A percentile compares a stretch with the other conserved stretches of the same genome.
phyloP scores from a whole-genome alignment of 176 grass and related monocot species.

The Bolboschoenus planiculmis region DNA sequence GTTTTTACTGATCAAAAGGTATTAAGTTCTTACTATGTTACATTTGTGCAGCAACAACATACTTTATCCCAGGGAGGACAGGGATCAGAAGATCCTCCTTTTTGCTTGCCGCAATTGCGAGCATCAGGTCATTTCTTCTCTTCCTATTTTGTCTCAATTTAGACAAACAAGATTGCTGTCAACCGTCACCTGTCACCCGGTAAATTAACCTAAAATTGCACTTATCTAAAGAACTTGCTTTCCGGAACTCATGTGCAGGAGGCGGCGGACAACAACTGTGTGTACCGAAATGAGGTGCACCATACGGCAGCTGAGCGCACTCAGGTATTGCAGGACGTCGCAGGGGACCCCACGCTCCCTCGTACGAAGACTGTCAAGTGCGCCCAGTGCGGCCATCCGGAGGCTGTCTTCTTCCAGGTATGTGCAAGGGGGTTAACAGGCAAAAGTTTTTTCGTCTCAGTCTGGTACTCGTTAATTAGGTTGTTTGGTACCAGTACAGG shows the following conservation, averaged over 20 bases:
- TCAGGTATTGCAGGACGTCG: conserved; percentile 78
- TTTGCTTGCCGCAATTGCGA: conserved; percentile 66
- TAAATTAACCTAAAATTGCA: neutral
- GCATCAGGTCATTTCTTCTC: conserved; percentile 30
- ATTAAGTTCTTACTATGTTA: neutral
- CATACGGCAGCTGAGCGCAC: conserved; percentile 70
- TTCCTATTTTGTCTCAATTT: neutral
- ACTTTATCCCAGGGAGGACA: conserved; percentile 58
- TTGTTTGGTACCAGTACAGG: too few relatives aligned
- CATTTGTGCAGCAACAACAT: conserved; percentile 58
- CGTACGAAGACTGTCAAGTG: conserved; percentile 63
- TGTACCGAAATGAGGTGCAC: conserved; percentile 78
- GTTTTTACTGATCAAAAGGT: neutral
- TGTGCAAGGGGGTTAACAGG: neutral
- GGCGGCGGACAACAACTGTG: conserved; percentile 63
- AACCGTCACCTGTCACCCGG: neutral
- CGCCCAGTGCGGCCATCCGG: conserved; percentile 46
- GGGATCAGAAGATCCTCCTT: conserved; percentile 30
- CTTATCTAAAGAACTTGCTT: neutral
- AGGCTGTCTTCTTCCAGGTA: conserved; percentile 93
- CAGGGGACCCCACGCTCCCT: conserved; percentile 74
- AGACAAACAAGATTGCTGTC: neutral
- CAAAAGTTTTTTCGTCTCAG: neutral
- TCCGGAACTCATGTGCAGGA: conserved; percentile 34
- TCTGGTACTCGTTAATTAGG: neutral